Conservation (phyloP, 2,329 filamentous ascomycete genomes). For the Endocalyx cinctus region DNA sequence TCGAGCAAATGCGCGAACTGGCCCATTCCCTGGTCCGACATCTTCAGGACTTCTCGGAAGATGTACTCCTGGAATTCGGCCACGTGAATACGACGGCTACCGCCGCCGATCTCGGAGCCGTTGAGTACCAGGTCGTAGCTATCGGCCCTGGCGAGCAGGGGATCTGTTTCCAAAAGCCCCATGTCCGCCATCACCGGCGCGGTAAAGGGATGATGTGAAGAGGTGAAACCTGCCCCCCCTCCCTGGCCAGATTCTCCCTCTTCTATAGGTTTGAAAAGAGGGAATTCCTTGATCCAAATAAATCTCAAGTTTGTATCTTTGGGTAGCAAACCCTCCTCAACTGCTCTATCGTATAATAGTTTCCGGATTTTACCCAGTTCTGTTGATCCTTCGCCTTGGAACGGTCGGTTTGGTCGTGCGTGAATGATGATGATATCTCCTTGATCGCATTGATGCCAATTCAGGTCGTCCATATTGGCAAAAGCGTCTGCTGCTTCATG, state of each 20-base stretch:
- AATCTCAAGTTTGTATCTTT: conserved; percentile 55
- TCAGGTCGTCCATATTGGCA: conserved; percentile 12
- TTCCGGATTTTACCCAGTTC: conserved; percentile 68
- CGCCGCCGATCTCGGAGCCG: conserved; percentile 88
- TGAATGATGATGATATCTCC: conserved; percentile 81
- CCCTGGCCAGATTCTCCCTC: conserved; percentile 69
- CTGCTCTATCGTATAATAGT: conserved; percentile 63
- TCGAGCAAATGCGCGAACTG: conserved; percentile 84
- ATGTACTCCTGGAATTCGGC: conserved; percentile 79
- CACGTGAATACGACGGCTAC: conserved; percentile 86
- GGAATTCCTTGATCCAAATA: conserved; percentile 86
- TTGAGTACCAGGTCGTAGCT: conserved; percentile 97
- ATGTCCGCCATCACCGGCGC: conserved; percentile 75
- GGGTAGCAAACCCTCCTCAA: conserved; percentile 55
- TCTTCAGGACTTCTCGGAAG: conserved; percentile 76
- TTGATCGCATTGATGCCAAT: conserved; percentile 43
- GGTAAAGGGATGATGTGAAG: conserved; percentile 95
- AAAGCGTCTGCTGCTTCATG: conserved; percentile 23
- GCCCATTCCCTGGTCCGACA: conserved; percentile 64
- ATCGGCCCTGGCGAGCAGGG: conserved; percentile 70
- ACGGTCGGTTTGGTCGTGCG: conserved; percentile 62
- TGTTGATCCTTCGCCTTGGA: conserved; percentile 66
- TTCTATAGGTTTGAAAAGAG: conserved; percentile 80
- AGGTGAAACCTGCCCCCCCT: conserved; percentile 71
- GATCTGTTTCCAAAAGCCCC: conserved; percentile 66